phyloP scores from a whole-genome alignment of 805 yeast species.

The Ascoidea tarda region DNA sequence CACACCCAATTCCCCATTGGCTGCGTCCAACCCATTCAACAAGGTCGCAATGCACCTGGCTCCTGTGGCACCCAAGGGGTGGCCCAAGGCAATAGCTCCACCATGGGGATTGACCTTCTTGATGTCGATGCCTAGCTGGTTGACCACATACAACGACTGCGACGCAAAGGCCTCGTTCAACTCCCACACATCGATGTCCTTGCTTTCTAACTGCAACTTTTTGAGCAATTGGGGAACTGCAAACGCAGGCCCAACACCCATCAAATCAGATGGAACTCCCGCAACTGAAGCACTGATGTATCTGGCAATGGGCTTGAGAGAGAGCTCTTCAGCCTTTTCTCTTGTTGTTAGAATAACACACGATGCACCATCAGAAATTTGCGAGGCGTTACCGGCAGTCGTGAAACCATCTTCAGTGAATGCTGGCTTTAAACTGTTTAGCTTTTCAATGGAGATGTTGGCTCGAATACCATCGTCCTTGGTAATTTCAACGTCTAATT shows the following conservation, averaged over 20 bases:
- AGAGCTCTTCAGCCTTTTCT: conserved; percentile 62
- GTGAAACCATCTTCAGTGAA: conserved; percentile 61
- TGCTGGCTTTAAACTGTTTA: conserved; percentile 73
- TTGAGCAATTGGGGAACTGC: conserved; percentile 80
- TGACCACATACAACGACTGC: conserved; percentile 71
- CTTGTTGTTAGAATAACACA: conserved; percentile 78
- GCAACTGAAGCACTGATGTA: conserved; percentile 66
- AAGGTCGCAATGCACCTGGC: conserved; percentile 88
- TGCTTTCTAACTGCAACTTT: conserved; percentile 40
- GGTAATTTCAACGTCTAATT: conserved; percentile 21
- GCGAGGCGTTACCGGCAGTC: conserved; percentile 96
- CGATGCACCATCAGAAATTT: conserved; percentile 92
- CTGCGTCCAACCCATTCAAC: conserved; percentile 67
- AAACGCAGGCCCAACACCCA: conserved; percentile 96
- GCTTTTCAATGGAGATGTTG: conserved; percentile 67
- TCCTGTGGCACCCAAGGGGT: conserved; percentile 85
- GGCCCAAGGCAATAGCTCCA: conserved; percentile 95
- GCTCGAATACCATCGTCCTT: conserved; percentile 85
- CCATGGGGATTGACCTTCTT: conserved; percentile 81
- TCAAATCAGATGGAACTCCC: conserved; percentile 93
- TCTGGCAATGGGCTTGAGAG: conserved; percentile 64
- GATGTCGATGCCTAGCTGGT: conserved; percentile 47
- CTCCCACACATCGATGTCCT: conserved; percentile 68
- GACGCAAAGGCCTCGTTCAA: conserved; percentile 98
- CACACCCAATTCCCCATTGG: conserved; percentile 51